These are phyloP conservation scores for Crotalaria pallida DNA, from an alignment of 306 rosid genomes.

Conservation along the genomic window DNA sequence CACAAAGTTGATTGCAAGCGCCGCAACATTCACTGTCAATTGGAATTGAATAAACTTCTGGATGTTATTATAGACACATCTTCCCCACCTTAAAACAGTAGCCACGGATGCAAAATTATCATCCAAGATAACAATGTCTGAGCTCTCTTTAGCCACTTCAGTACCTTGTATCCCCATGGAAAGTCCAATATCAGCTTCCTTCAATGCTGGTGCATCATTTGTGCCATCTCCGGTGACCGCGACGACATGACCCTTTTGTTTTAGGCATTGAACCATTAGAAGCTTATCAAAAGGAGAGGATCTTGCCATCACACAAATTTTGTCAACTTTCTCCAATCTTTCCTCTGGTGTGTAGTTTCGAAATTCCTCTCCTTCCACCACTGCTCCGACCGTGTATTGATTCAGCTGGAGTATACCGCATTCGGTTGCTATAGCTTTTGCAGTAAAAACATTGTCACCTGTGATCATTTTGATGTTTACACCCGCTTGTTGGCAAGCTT, in stretches of 20 bases:
- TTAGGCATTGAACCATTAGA: constrained; percentile 31
- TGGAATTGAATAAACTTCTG: constrained; percentile 35
- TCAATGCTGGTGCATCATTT: constrained; percentile 35
- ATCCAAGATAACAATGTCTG: constrained; percentile 33
- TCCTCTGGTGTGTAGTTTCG: constrained; percentile 27
- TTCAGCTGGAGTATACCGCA: constrained; percentile 24
- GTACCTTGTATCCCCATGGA: constrained; percentile 39
- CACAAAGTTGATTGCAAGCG: constrained; percentile 29
- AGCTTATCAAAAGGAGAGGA: constrained; percentile 37
- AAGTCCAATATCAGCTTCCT: constrained; percentile 38
- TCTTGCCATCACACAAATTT: constrained; percentile 34
- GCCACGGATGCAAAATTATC: constrained; percentile 28
- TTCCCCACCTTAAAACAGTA: constrained; percentile 34
- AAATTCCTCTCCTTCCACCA: constrained; percentile 33
- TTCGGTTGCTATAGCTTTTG: constrained; percentile 34
- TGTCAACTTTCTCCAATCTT: constrained; percentile 28
- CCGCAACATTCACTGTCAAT: constrained; percentile 31
- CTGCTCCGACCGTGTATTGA: constrained; percentile 7
- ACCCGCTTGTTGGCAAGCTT: constrained; percentile 28
- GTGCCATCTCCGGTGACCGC: constrained; percentile 37
- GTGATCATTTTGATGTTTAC: constrained; percentile 34
- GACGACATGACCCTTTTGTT: constrained; percentile 33
- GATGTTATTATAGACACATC: constrained; percentile 34
- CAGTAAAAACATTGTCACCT: constrained; percentile 37
- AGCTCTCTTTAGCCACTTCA: constrained; percentile 37